Evolutionary conservation across 176 grass and related monocot species (phyloP).

Genomic region (Aegilops bicornis): DNA sequence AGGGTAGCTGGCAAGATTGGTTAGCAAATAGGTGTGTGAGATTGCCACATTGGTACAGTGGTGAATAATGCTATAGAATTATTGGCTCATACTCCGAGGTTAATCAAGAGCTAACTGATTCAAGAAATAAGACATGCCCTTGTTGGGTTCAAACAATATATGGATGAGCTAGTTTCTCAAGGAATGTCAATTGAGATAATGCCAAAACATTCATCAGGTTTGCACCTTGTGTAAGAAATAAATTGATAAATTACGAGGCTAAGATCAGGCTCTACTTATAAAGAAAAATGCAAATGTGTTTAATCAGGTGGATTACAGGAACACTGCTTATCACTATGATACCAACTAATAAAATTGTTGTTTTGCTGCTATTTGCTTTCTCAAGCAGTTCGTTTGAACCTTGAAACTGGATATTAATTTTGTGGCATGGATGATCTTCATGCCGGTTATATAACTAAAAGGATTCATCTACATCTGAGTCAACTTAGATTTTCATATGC

Average conservation of each 20-base stretch:
- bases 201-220: neutral
- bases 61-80: neutral
- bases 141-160: neutral
- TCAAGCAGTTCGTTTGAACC: conserved; percentile 11
- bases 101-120: neutral
- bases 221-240: neutral
- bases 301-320: neutral
- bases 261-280: neutral
- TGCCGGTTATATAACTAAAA: too few species aligned
- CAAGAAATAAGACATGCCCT: neutral
- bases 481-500: too few species aligned
- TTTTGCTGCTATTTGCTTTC: neutral
- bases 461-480: too few species aligned
- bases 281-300: neutral
- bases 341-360: neutral
- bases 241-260: neutral
- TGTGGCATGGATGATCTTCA: too few species aligned
- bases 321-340: neutral
- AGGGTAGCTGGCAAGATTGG: neutral
- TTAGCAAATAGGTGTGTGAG: neutral
- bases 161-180: neutral
- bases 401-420: neutral
- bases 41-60: neutral
- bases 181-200: neutral
- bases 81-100: neutral